Evolutionary conservation across 371 early-diverging fungal genomes (phyloP), one percentile per base, ranked within the genome.

Genomic region (Saksenaea vasiformis): DNA sequence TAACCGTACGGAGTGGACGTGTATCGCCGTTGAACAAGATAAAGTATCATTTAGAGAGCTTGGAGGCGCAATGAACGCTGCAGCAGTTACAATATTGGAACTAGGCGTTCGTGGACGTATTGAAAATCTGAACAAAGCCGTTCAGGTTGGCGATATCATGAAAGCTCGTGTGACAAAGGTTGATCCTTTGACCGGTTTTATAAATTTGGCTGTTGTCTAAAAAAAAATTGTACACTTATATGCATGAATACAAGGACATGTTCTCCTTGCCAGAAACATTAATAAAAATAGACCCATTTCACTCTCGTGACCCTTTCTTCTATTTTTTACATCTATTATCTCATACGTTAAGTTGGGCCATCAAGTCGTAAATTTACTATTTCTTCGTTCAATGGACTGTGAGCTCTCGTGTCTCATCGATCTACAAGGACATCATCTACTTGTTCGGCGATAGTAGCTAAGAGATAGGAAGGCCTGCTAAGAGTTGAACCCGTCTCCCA

Each of bases 51-150:
- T 24, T 0, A 74, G 75, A 2, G 67, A 71, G 3, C 31, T 79
- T 17, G 80, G 80, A 13, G 72, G 70, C 5, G 37, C 58, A 0
- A 77, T 73, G 65, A 69, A 74, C 26, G 66, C 67, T 14, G 71
- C 80, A 0, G n/a, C 58, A 5, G 80, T 60, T 0, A 76, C 75
- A 0, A 24, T 79, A 13, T n/a, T 76, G 36, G 80, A 79, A 37
- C 44, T 79, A 13, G 80, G 80, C 26, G 43, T 79, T n/a, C 65
- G 63, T 3, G 80, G 67, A 0, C 69, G 77, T 27, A 59, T 79
- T 4, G 68, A 64, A 0, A 71, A 69, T 31, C 28, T 77, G 2
- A 38, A 67, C 17, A 44, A 62, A 41, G 47, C 61, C 2, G 47
- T 79, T 1, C 60, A 77, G 5, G 57, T 64, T 1, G 80, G 80